Conservation (phyloP, 352 stramenopile genomes). For the Pythium chondricola region DNA sequence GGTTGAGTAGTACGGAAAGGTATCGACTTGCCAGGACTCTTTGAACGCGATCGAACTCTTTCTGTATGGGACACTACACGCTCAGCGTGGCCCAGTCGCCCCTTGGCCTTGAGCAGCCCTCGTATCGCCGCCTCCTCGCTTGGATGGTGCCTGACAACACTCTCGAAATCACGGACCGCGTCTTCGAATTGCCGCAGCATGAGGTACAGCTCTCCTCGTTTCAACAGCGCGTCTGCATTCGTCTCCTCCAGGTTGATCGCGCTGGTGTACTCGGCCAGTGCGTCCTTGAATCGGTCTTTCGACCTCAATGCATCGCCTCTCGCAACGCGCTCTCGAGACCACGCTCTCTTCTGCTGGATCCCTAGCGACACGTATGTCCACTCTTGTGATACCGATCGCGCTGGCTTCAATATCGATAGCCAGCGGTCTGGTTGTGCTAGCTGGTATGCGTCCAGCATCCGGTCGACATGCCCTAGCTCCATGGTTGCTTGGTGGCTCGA, state of each 20-base stretch:
- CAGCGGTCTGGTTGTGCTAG: not conserved
- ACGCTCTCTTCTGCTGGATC: constrained; percentile 27
- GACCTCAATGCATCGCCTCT: constrained; percentile 19
- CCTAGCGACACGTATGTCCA: constrained; percentile 30
- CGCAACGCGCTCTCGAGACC: constrained; percentile 26
- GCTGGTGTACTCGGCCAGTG: constrained; percentile 29
- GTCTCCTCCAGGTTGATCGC: constrained; percentile 27
- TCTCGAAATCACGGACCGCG: constrained; percentile 30
- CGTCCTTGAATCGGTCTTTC: constrained; percentile 24
- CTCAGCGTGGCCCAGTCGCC: constrained; percentile 16
- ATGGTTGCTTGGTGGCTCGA: constrained; percentile 16
- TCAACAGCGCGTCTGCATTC: constrained; percentile 14
- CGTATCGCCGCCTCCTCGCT: constrained; percentile 7
- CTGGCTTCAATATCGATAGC: not conserved
- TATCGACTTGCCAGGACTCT: not conserved
- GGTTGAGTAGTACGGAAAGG: no score
- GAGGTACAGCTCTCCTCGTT: constrained; percentile 19
- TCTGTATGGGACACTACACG: not conserved
- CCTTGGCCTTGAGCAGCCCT: constrained; percentile 20
- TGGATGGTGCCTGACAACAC: constrained; percentile 14
- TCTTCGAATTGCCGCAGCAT: constrained; percentile 27
- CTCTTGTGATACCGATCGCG: not conserved
- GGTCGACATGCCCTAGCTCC: constrained; percentile 17
- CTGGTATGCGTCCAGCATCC: constrained; percentile 17
- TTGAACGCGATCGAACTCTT: not conserved